Evolutionary conservation across 805 yeast genomes (phyloP).

Genomic region (Ogataea zsoltii): DNA sequence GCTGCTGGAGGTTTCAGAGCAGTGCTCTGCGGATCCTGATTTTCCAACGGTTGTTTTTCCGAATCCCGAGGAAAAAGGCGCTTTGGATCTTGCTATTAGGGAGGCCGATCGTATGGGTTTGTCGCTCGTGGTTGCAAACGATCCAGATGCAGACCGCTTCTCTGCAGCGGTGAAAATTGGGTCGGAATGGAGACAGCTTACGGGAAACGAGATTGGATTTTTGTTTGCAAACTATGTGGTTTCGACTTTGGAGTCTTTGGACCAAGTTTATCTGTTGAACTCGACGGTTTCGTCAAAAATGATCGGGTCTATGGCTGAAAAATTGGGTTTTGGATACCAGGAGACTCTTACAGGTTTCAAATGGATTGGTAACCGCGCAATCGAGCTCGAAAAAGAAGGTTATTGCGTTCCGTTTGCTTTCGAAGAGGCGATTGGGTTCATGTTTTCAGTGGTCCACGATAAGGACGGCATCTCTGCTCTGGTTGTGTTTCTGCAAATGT

Average conservation of each 20-base stretch:
- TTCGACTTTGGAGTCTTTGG: constrained; percentile 30
- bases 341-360: constrained; percentile 96
- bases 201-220: constrained; percentile 90
- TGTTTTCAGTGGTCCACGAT: constrained; percentile 83
- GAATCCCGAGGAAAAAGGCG: constrained; percentile 95
- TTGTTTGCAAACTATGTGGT: constrained; percentile 71
- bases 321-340: constrained; percentile 57
- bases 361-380: constrained; percentile 93
- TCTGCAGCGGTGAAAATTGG: constrained; percentile 66
- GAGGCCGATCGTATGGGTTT: constrained; percentile 53
- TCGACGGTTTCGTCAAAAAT: constrained; percentile 93
- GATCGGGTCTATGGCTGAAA: constrained; percentile 64
- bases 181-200: constrained; percentile 70
- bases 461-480: constrained; percentile 92
- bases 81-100: constrained; percentile 68
- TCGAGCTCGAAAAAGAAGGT: constrained; percentile 65
- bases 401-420: constrained; percentile 80
- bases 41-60: constrained; percentile 89
- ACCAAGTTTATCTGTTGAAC: constrained; percentile 60
- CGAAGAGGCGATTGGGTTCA: constrained; percentile 95
- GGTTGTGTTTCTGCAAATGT: constrained; percentile 70
- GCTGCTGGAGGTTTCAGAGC: constrained; percentile 55
- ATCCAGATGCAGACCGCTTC: constrained; percentile 96
- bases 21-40: constrained; percentile 75
- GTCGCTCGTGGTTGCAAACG: constrained; percentile 77